phyloP scores from a whole-genome alignment of 495 filamentous ascomycete genomes.

The Venustampulla echinocandica region DNA sequence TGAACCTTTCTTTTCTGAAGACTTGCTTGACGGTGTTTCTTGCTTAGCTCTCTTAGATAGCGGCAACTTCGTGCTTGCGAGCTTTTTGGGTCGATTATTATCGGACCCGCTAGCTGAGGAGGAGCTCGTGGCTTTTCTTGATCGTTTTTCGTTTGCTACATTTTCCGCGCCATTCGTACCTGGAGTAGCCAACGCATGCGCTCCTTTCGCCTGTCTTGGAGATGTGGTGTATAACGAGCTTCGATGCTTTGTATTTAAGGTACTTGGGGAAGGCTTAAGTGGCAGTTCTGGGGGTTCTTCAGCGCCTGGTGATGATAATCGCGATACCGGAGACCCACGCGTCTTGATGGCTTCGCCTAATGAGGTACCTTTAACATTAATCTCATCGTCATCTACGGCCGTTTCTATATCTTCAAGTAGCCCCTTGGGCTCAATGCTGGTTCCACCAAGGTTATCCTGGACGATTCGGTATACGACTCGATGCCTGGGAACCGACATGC shows the following conservation, averaged over 20 bases:
- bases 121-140: conserved; percentile 17
- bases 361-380: conserved; percentile 1
- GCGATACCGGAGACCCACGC: background rate
- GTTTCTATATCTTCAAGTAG: conserved; percentile 23
- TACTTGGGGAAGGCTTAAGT: conserved; percentile 10
- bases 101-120: conserved; percentile 19
- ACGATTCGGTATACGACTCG: conserved; percentile 36
- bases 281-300: conserved; percentile 23
- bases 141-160: conserved; percentile 37
- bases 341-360: background rate
- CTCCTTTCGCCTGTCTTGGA: background rate
- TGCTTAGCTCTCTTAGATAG: conserved; percentile 14
- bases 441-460: conserved; percentile 30
- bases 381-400: conserved; percentile 7
- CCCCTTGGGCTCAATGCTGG: conserved; percentile 28
- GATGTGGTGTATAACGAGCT: background rate
- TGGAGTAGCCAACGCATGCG: background rate
- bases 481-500: conserved; percentile 27
- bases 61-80: conserved; percentile 18
- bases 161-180: conserved; percentile 6
- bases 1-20: conserved; percentile 22
- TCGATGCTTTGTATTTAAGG: background rate
- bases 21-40: conserved; percentile 6
- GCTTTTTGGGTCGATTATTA: conserved; percentile 23
- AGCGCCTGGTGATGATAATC: conserved; percentile 2